These are phyloP conservation scores for Juglanconis oblonga DNA, from an alignment of 2,329 filamentous ascomycete genomes.

Conservation along the genomic window DNA sequence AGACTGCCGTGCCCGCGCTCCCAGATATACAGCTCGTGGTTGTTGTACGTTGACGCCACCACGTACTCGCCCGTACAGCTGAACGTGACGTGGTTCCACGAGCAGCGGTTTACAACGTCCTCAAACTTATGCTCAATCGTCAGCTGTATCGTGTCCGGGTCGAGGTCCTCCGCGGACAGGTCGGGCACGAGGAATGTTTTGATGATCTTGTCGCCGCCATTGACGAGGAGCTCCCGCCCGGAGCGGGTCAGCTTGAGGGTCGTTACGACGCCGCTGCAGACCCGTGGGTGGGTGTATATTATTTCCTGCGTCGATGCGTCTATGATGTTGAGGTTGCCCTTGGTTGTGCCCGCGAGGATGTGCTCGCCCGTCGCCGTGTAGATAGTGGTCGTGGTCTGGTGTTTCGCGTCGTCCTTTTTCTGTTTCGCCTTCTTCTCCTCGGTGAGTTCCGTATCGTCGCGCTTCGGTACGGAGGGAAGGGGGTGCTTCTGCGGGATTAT, in stretches of 20 bases:
- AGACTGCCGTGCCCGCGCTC: conserved; percentile 90
- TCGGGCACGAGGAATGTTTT: conserved; percentile 89
- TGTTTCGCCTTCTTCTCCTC: conserved; percentile 75
- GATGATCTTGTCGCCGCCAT: conserved; percentile 92
- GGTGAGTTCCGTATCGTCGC: conserved; percentile 67
- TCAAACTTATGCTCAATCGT: conserved; percentile 98
- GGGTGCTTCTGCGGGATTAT: conserved; percentile 70
- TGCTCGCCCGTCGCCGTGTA: conserved; percentile 85
- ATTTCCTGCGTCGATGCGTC: conserved; percentile 76
- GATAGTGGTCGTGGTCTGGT: conserved; percentile 88
- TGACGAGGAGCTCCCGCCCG: conserved; percentile 84
- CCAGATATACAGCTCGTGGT: conserved; percentile 98
- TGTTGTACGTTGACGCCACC: conserved; percentile 94
- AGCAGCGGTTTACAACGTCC: conserved; percentile 90
- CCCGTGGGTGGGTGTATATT: conserved; percentile 77
- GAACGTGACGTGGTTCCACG: conserved; percentile 97
- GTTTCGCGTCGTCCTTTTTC: conserved; percentile 86
- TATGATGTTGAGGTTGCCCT: conserved; percentile 95
- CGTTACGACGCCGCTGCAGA: conserved; percentile 84
- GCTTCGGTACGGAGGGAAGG: conserved; percentile 78
- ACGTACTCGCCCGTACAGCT: conserved; percentile 94
- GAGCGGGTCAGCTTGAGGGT: conserved; percentile 81
- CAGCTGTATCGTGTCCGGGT: conserved; percentile 81
- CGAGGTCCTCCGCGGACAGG: conserved; percentile 63
- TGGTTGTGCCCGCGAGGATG: conserved; percentile 89